Evolutionary conservation across 805 yeast species (phyloP).

Genomic region (Ogataea polymorpha): DNA sequence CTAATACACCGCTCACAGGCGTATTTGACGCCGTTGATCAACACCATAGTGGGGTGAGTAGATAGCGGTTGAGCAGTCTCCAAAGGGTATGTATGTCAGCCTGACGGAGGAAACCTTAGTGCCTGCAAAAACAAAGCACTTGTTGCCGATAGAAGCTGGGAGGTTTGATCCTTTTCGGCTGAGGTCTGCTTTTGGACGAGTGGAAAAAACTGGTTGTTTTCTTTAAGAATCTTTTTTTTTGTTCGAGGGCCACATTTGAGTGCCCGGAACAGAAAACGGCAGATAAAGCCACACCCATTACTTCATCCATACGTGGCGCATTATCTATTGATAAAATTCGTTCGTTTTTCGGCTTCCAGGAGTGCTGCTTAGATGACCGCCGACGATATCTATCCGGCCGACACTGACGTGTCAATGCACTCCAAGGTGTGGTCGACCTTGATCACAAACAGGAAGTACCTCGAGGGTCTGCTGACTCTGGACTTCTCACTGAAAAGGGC

Average conservation of each 20-base stretch:
- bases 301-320: conserved; percentile 2
- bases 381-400: conserved; percentile 15
- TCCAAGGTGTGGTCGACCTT: conserved; percentile 51
- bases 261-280: not conserved
- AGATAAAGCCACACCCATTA: conserved; percentile 1
- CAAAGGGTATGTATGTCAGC: not conserved
- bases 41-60: conserved; percentile 58
- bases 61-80: not conserved
- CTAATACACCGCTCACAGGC: conserved; percentile 96
- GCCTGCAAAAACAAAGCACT: not conserved
- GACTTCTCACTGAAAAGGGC: conserved; percentile 43
- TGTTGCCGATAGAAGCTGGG: not conserved
- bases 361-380: conserved; percentile 9
- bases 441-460: conserved; percentile 48
- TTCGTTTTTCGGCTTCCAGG: not conserved
- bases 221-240: conserved; percentile 1
- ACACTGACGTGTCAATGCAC: conserved; percentile 16
- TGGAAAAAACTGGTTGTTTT: conserved; percentile 1
- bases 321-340: not conserved
- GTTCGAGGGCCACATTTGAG: not conserved
- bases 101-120: conserved; percentile 1
- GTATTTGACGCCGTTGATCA: conserved; percentile 88
- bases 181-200: not conserved
- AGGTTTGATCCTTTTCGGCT: conserved; percentile 1
- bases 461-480: conserved; percentile 50